A percentile compares a stretch with the other conserved stretches of the same genome.
phyloP scores from a whole-genome alignment of 345 rosid genomes.

The Eutrema japonicum region DNA sequence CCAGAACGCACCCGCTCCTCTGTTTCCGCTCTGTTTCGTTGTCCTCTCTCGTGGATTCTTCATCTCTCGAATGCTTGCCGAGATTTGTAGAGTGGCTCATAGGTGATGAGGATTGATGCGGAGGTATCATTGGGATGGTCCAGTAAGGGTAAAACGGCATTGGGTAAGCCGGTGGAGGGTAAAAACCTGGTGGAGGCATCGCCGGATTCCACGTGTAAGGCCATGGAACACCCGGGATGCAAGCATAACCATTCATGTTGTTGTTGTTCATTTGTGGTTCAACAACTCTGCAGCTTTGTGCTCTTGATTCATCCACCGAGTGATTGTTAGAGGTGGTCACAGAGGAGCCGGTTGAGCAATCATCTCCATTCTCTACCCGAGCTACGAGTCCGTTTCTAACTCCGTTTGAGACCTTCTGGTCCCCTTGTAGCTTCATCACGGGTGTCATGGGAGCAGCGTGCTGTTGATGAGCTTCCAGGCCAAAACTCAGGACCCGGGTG shows the following conservation, averaged over 20 bases:
- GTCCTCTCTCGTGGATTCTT: conserved; percentile 43
- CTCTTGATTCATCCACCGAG: conserved; percentile 41
- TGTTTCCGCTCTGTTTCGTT: conserved; percentile 40
- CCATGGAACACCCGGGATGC: conserved; percentile 79
- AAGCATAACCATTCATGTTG: conserved; percentile 56
- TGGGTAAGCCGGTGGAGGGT: conserved; percentile 66
- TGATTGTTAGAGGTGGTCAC: conserved; percentile 45
- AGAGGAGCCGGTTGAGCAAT: conserved; percentile 60
- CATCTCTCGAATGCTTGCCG: conserved; percentile 79
- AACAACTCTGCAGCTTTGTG: conserved; percentile 29
- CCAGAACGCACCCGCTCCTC: conserved; percentile 59
- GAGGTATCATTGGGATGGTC: conserved; percentile 63
- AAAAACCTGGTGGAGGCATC: conserved; percentile 60
- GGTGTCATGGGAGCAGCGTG: conserved; percentile 57
- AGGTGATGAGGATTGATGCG: conserved; percentile 52
- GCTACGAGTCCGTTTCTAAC: conserved; percentile 44
- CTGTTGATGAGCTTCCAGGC: conserved; percentile 54
- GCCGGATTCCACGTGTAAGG: conserved; percentile 72
- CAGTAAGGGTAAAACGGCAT: conserved; percentile 74
- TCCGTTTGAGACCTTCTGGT: conserved; percentile 54
- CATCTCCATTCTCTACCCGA: conserved; percentile 63
- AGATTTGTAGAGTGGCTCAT: conserved; percentile 50
- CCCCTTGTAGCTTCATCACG: conserved; percentile 49
- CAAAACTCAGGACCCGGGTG: conserved; percentile 69
- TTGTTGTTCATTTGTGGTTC: conserved; percentile 43